Base-by-base conservation (phyloP, 495 filamentous ascomycete species). In the Aspergillus diversus region DNA sequence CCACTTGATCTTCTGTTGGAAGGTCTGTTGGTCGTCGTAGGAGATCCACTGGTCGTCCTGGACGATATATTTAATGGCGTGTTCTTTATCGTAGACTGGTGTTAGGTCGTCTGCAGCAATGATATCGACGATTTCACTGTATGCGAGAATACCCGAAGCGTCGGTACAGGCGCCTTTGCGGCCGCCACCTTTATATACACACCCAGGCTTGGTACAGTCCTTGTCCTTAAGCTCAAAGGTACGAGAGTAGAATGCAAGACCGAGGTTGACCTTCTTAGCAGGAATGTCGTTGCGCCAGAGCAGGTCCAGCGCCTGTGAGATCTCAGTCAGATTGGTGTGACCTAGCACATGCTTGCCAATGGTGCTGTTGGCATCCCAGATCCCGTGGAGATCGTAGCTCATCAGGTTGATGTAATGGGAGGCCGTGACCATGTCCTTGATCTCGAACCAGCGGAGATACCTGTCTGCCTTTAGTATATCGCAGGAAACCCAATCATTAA, bases 261-360 rank as follows among this genome's bases (percentile, higher is more conserved):
- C 84, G 7, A 87, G 55, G 56, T 69, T 71, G 5, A 88, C 69
- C 58, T 81, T 74, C 0, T 57, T 59, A 0, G 84, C 65, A 7
- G 63, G 66, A 7, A 88, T 70, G 15, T 78, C 69, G 60, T 75
- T 75, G 13, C 85, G 65, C 5, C 82, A 27, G 0, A 73, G 75
- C 0, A 66, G 9, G 27, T 65, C 32, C 17, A 66, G 34, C 4
- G 63, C 61, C 48, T 32, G 31, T 15, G 83, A 59, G 51, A 88
- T 87, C 67, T 86, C 85, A 1, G 85, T 87, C 1, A 86, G 58
- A 53, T 88, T 87, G 1, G 84, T 84, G 60, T 88, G 85, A 11
- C 62, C 63, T 5, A 60, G 32, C 11, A 69, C 65, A 5, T 54
- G 49, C 0, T 43, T 21, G 5, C 51, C 39, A 17, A 55, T 55